These are phyloP conservation scores for Pinus taeda DNA, from an alignment of 75 land plant species.

Conservation along the genomic window DNA sequence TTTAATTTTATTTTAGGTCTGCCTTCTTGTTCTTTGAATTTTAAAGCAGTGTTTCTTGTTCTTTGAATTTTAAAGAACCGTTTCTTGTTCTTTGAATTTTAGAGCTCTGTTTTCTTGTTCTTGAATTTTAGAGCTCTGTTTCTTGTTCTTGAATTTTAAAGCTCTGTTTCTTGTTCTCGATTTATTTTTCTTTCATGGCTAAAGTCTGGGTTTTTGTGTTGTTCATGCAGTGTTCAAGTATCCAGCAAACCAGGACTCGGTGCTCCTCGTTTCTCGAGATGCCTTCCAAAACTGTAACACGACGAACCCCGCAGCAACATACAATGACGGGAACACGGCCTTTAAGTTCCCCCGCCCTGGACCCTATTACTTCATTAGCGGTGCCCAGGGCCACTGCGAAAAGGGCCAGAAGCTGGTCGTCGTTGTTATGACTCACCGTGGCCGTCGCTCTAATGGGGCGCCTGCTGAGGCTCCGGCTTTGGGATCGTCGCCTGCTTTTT, in stretches of 20 bases:
- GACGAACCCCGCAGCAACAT: constrained; percentile 21
- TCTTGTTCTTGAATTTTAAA: too few relatives aligned
- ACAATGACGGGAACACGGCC: constrained; percentile 39
- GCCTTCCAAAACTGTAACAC: constrained; percentile 49
- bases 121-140: too few relatives aligned
- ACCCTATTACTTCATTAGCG: constrained; percentile 66
- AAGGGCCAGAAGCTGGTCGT: constrained; percentile 65
- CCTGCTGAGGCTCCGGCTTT: background rate
- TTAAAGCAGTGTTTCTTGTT: too few relatives aligned
- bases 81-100: too few relatives aligned
- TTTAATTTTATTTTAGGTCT: too few relatives aligned
- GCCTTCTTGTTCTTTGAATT: too few relatives aligned
- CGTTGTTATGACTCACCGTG: constrained; percentile 28
- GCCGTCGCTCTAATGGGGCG: background rate
- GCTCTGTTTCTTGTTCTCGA: too few relatives aligned
- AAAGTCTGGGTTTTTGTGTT: background rate
- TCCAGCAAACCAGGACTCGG: constrained; percentile 45
- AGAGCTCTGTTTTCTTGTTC: too few relatives aligned
- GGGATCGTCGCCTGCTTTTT: background rate
- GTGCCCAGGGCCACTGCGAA: constrained; percentile 45
- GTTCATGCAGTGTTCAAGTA: constrained; percentile 45
- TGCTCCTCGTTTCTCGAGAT: constrained; percentile 39
- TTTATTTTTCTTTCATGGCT: background rate
- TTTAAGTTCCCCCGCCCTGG: constrained; percentile 39
- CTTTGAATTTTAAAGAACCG: too few relatives aligned